Conservation (phyloP, 2,329 filamentous ascomycete genomes). For the Fusarium nodosum region DNA sequence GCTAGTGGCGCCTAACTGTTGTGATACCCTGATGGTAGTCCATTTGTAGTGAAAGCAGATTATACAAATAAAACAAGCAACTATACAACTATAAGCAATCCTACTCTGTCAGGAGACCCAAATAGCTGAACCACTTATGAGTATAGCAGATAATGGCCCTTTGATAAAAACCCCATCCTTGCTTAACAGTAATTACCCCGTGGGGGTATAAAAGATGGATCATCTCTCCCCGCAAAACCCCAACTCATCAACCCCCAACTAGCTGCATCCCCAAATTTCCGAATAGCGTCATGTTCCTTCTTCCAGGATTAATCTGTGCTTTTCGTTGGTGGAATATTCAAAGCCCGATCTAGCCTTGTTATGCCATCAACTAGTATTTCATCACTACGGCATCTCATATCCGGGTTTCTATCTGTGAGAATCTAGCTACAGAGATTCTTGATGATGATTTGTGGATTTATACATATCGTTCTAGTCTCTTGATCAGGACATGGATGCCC, state of each 20-base stretch:
- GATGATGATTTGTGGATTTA: conserved; percentile 30
- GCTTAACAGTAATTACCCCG: background rate
- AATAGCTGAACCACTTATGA: background rate
- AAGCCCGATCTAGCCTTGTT: conserved; percentile 8
- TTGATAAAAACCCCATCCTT: too few species aligned
- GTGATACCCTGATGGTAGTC: too few species aligned
- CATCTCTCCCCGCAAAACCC: conserved; percentile 22
- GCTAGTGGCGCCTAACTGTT: too few species aligned
- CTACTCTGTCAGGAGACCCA: background rate
- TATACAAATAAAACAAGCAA: too few species aligned
- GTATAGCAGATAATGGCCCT: too few species aligned
- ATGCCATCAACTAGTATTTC: background rate
- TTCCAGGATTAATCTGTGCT: background rate
- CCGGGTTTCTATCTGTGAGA: background rate
- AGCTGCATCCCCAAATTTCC: conserved; percentile 9
- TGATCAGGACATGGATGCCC: background rate
- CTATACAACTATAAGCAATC: too few species aligned
- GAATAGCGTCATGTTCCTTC: conserved; percentile 7
- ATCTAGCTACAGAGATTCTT: background rate
- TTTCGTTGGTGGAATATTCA: conserved; percentile 24
- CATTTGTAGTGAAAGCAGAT: too few species aligned
- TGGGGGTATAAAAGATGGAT: conserved; percentile 7
- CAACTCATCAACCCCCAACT: conserved; percentile 6
- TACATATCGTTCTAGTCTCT: too few species aligned
- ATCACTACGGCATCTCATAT: conserved; percentile 21